Base-by-base conservation (phyloP, 2,329 filamentous ascomycete species). In the Penicillium sp. region DNA sequence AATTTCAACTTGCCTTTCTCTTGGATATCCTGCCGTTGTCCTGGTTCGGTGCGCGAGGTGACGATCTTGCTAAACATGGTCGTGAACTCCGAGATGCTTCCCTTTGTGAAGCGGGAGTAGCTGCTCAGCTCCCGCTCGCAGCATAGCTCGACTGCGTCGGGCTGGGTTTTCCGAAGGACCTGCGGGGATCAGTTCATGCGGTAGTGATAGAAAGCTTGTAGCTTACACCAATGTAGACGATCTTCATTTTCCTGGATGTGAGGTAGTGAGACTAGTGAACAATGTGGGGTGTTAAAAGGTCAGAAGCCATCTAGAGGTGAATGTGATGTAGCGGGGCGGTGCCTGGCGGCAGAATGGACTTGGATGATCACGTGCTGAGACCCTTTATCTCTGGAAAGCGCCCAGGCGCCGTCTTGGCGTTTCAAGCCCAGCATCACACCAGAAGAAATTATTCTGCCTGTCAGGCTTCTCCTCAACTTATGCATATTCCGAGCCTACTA, bases 51-150 rank as follows among this genome's bases (percentile, higher is more conserved):
- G 70, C 91, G 86, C 80, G 96, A 91, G 64, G 94, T 94, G 53
- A 97, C 90, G 19, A 91, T 94, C 79, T 92, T 92, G 78, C 88
- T 87, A 82, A 96, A 94, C 72, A 97, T 83, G 60, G 88, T 90
- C 88, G 96, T 91, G 84, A 96, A 89, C 78, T 90, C 83, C 71
- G 79, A 79, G 76, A 87, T 83, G 74, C 83, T 83, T 71, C 63
- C 56, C 23, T 88, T 84, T 67, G 91, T 94, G 82, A 96, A 96
- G 78, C 90, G 87, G 62, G 88, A 92, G 82, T 91, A 95, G 64
- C 72, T 87, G 77, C 84, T 88, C 68, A 96, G 85, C 71, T 96
- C 91, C 77, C 89, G 90, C 79, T 92, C 92, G 68, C 86, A 83
- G 76, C 85, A 87, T 66, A 97, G 84, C 82, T 96, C 91, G 71